Evolutionary conservation across 257 asterid species (phyloP), one percentile per base, ranked within the genome.

Genomic region (Przewalskia tangutica): DNA sequence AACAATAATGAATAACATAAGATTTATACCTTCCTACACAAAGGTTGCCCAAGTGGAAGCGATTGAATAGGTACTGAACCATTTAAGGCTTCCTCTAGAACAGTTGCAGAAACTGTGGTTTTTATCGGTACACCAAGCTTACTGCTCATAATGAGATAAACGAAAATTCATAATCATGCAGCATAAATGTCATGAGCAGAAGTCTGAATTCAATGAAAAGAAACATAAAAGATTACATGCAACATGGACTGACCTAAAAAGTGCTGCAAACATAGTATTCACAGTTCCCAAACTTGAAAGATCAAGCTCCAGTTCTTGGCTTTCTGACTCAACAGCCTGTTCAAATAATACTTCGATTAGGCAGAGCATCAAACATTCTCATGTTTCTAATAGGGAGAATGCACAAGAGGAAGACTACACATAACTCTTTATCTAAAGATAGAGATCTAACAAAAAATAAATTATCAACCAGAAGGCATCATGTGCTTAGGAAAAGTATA

Each of bases 261-360:
- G 91, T 27, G 99, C 99, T 83, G 99, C 98, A 84, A 96, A 93
- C 97, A 96, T 87, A 48, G 98, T 96, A 87, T 93, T 94, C 48
- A 96, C 98, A 77, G 98, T 89, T 86, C 98, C 98, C 85, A 96
- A 88, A 90, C 95, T 96, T 83, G 99, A 96, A 88, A 96, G 97
- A 84, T 96, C 99, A 81, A 94, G 89, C 89, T 96, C 98, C 83
- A 96, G 88, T n/a, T 94, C 99, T 85, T 93, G 98, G 86, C 90
- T 87, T 87, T 94, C 97, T 38, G 98, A 87, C 88, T 93, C 99
- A 88, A 96, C 97, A 59, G 97, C 99, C 99, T 94, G 90, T 81
- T 73, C 1, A 46, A 71, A 12, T 44, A 44, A 5, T 46, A 71
- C 42, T 20, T 20, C 0, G n/a, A 71, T 71, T 71, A 71, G 59